These are phyloP conservation scores for Tricholoma furcatifolium DNA, from an alignment of 768 basidiomycete genomes.

Conservation along the genomic window DNA sequence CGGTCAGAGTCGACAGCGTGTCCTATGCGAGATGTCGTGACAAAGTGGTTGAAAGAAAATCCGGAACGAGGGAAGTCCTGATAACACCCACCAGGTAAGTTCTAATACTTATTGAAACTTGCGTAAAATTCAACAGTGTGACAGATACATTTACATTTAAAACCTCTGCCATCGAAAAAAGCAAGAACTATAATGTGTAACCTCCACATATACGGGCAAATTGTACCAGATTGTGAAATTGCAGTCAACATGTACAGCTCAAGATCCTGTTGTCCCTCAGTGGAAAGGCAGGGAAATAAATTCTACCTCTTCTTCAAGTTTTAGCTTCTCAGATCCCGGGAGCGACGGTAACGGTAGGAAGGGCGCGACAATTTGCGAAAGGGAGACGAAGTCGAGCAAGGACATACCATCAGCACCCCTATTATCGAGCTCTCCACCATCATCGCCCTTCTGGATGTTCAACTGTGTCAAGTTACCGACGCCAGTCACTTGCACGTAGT, in stretches of 20 bases:
- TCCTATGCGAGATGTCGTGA: constrained; percentile 13
- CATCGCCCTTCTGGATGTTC: constrained; percentile 54
- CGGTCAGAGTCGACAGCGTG: constrained; percentile 13
- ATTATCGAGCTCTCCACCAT: constrained; percentile 72
- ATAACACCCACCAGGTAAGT: too few relatives aligned
- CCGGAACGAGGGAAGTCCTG: not conserved
- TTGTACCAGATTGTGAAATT: too few relatives aligned
- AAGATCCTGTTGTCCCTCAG: not conserved
- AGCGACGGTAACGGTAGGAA: constrained; percentile 32
- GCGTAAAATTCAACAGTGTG: too few relatives aligned
- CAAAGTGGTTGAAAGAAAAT: constrained; percentile 17
- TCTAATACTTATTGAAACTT: too few relatives aligned
- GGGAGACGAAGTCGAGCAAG: not conserved
- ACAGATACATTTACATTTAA: too few relatives aligned
- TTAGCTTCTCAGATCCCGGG: constrained; percentile 17
- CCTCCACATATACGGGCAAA: too few relatives aligned
- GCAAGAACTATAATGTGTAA: too few relatives aligned
- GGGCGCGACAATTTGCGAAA: constrained; percentile 52
- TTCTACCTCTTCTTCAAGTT: not conserved
- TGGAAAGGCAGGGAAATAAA: not conserved
- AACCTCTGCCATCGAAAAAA: too few relatives aligned
- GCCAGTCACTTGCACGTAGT: constrained; percentile 64
- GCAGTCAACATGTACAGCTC: not conserved
- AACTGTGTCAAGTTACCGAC: constrained; percentile 70
- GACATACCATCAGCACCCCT: constrained; percentile 56